Conservation (phyloP, 495 filamentous ascomycete species). For the Hypoxylon trugodes region DNA sequence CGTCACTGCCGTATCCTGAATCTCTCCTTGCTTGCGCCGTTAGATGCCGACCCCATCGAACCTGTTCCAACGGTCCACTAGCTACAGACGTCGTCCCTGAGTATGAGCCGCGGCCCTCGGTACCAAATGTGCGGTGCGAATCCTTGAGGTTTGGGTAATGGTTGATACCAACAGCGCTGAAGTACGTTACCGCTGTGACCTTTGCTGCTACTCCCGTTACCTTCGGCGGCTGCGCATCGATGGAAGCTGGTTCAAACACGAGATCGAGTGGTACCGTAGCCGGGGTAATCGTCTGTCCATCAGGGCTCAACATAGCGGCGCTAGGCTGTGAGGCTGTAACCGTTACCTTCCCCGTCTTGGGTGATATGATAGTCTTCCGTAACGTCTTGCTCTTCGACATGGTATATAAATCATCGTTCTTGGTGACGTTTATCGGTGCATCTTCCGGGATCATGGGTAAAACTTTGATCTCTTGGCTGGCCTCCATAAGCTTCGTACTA, state of each 20-base stretch:
- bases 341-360: constrained; percentile 76
- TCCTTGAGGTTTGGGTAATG: constrained; percentile 67
- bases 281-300: constrained; percentile 51
- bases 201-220: constrained; percentile 74
- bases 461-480: constrained; percentile 71
- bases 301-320: constrained; percentile 66
- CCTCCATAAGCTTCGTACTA: constrained; percentile 53
- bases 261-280: constrained; percentile 75
- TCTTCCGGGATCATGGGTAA: constrained; percentile 78
- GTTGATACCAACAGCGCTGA: constrained; percentile 54
- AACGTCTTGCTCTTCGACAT: constrained; percentile 79
- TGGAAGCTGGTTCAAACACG: constrained; percentile 73
- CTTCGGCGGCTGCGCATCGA: constrained; percentile 68
- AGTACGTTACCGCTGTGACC: constrained; percentile 80
- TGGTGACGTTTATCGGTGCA: constrained; percentile 74
- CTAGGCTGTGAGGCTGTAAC: constrained; percentile 78
- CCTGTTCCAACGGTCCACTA: constrained; percentile 68
- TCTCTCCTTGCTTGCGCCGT: constrained; percentile 59
- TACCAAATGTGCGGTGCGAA: constrained; percentile 53
- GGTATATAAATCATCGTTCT: constrained; percentile 68
- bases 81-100: constrained; percentile 68
- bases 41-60: constrained; percentile 70
- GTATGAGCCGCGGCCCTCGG: constrained; percentile 69
- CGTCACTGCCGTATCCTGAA: constrained; percentile 61
- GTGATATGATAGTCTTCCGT: constrained; percentile 78